A percentile compares a stretch with the other conserved stretches of the same genome.
Evolutionary conservation across 2,329 filamentous ascomycete species (phyloP).

Genomic region (Phialophora tarda): DNA sequence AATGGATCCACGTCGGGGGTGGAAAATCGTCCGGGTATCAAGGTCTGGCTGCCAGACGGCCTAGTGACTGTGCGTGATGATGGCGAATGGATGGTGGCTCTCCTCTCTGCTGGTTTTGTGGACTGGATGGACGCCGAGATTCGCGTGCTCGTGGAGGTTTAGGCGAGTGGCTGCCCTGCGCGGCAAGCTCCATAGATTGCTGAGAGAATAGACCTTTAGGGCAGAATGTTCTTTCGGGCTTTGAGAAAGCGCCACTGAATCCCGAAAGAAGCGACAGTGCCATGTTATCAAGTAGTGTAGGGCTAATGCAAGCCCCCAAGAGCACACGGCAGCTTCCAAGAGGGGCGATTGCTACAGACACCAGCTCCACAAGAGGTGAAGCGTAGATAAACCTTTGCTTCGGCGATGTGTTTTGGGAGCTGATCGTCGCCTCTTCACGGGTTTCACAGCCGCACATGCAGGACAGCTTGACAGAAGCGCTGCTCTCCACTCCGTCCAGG

Average conservation of each 20-base stretch:
- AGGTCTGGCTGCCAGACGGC: conserved; percentile 52
- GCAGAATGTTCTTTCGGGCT: conserved; percentile 15
- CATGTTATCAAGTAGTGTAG: background rate
- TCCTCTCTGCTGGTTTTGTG: conserved; percentile 50
- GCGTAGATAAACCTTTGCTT: background rate
- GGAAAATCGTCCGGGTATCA: conserved; percentile 39
- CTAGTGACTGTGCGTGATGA: conserved; percentile 48
- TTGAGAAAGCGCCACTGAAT: conserved; percentile 20
- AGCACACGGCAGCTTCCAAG: conserved; percentile 6
- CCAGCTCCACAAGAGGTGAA: conserved; percentile 4
- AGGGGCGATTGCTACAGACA: background rate
- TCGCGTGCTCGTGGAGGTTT: conserved; percentile 50
- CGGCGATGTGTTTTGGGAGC: background rate
- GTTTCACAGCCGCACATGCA: background rate
- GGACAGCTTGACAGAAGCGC: background rate
- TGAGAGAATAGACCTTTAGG: conserved; percentile 1
- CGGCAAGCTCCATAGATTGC: background rate
- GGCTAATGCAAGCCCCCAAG: conserved; percentile 22
- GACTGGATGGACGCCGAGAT: conserved; percentile 57
- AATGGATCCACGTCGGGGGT: conserved; percentile 7
- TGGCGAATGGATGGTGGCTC: conserved; percentile 52
- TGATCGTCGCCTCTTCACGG: background rate
- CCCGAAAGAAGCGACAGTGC: conserved; percentile 16
- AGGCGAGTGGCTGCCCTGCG: conserved; percentile 8
- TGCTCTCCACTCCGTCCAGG: background rate